phyloP scores from a whole-genome alignment of 164 flowering plant genomes.

The Annona squamosa region DNA sequence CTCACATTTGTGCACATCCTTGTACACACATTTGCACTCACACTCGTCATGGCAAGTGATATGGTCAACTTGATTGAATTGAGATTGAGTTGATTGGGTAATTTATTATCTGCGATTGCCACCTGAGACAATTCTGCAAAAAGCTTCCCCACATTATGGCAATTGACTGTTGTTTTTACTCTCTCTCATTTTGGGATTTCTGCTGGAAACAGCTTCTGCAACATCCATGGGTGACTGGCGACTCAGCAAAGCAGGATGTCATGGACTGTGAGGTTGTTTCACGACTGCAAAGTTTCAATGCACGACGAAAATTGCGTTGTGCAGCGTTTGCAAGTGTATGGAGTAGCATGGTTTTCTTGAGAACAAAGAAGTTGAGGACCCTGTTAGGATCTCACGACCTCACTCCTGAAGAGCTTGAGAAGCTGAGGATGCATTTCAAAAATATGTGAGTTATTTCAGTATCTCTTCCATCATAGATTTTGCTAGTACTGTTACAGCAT shows the following conservation, averaged over 20 bases:
- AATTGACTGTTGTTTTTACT: no score
- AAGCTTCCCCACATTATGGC: no score
- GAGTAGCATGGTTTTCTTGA: conserved; percentile 50
- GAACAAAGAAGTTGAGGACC: conserved; percentile 56
- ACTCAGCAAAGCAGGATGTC: conserved; percentile 53
- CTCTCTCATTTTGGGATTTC: background rate
- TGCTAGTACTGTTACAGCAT: no score
- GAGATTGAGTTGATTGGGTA: no score
- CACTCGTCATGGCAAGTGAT: no score
- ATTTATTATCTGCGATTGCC: no score
- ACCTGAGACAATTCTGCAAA: no score
- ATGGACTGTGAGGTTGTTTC: conserved; percentile 72
- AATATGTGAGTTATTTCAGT: conserved; percentile 36
- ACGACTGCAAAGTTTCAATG: conserved; percentile 64
- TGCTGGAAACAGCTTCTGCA: conserved; percentile 38
- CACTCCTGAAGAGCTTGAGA: conserved; percentile 51
- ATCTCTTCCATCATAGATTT: background rate
- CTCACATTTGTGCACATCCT: no score
- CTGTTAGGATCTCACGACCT: conserved; percentile 60
- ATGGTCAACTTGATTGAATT: no score
- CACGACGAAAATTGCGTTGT: conserved; percentile 64
- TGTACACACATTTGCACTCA: no score
- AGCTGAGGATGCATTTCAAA: conserved; percentile 45
- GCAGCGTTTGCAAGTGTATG: conserved; percentile 74
- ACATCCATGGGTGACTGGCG: conserved; percentile 74